phyloP scores from a whole-genome alignment of 371 early-diverging fungal species.

The Mucor indicus region DNA sequence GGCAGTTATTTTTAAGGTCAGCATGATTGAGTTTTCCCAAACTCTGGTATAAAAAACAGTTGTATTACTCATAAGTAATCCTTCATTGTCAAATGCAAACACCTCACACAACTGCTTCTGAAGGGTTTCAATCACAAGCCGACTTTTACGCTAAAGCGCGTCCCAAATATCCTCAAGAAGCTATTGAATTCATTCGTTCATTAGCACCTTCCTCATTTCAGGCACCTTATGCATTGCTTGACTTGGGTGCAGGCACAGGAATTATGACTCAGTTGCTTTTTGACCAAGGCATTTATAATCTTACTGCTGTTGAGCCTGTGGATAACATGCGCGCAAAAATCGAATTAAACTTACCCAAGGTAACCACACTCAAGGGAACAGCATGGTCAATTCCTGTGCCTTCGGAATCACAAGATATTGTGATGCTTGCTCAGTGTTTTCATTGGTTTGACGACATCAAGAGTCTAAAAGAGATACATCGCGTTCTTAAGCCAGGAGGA shows the following conservation, averaged over 20 bases:
- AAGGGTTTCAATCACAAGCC: slow-evolving; percentile 28
- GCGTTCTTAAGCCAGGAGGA: slow-evolving; percentile 44
- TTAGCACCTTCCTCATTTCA: slow-evolving; percentile 7
- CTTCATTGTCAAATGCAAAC: no score
- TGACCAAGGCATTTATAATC: slow-evolving; percentile 13
- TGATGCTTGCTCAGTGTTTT: slow-evolving; percentile 47
- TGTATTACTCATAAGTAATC: no score
- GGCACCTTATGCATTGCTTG: no score
- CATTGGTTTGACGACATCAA: slow-evolving; percentile 51
- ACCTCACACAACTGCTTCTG: slow-evolving; percentile 28
- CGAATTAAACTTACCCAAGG: slow-evolving; percentile 4
- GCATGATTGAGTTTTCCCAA: no score
- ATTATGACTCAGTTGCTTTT: slow-evolving; percentile 29
- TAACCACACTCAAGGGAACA: slow-evolving; percentile 28
- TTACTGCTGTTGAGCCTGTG: slow-evolving; percentile 47
- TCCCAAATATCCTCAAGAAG: slow-evolving; percentile 33
- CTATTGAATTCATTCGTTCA: slow-evolving; percentile 5
- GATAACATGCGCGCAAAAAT: slow-evolving; percentile 40
- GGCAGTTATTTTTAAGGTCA: no score
- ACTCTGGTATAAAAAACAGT: no score
- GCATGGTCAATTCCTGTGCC: slow-evolving; percentile 36
- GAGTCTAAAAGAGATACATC: slow-evolving; percentile 35
- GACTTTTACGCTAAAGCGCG: slow-evolving; percentile 33
- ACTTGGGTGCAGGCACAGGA: slow-evolving; percentile 39
- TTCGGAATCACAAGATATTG: slow-evolving; percentile 26